phyloP scores from a whole-genome alignment of 169 alveolate species.

The Plasmodium relictum region DNA sequence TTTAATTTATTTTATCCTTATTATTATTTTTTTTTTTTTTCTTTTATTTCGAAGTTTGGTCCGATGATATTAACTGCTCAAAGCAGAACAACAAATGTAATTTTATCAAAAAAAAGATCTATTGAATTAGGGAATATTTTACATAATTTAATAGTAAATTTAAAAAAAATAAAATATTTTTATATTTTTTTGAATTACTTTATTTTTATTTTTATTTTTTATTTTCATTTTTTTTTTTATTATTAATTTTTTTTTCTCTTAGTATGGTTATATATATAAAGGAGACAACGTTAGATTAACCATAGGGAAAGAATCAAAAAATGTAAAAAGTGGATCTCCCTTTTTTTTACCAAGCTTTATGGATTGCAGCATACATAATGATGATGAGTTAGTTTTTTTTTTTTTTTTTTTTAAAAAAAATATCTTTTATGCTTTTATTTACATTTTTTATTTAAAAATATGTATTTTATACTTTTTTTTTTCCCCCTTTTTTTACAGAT shows the following conservation, averaged over 20 bases:
- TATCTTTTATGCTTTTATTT: no score
- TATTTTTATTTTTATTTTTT: slow-evolving; percentile 1
- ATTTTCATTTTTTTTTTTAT: background rate
- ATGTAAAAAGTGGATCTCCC: slow-evolving; percentile 55
- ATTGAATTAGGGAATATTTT: slow-evolving; percentile 58
- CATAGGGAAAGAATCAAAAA: slow-evolving; percentile 64
- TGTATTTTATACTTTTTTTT: background rate
- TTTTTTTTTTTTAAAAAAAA: background rate
- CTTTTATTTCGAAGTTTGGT: slow-evolving; percentile 29
- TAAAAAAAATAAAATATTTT: background rate
- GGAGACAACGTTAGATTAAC: slow-evolving; percentile 75
- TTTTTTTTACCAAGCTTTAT: slow-evolving; percentile 68
- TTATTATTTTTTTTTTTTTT: background rate
- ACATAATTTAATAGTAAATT: slow-evolving; percentile 59
- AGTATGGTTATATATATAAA: slow-evolving; percentile 73
- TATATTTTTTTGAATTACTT: background rate
- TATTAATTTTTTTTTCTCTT: background rate
- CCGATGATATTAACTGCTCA: slow-evolving; percentile 72
- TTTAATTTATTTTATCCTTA: background rate
- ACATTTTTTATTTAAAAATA: background rate
- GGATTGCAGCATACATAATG: slow-evolving; percentile 68
- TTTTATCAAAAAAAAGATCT: slow-evolving; percentile 63
- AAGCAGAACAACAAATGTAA: slow-evolving; percentile 72
- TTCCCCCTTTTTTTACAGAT: slow-evolving; percentile 22
- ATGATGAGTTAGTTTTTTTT: slow-evolving; percentile 41